These are phyloP conservation scores for Aspergillus japonicus DNA, from an alignment of 2,329 filamentous ascomycete genomes.

Conservation along the genomic window DNA sequence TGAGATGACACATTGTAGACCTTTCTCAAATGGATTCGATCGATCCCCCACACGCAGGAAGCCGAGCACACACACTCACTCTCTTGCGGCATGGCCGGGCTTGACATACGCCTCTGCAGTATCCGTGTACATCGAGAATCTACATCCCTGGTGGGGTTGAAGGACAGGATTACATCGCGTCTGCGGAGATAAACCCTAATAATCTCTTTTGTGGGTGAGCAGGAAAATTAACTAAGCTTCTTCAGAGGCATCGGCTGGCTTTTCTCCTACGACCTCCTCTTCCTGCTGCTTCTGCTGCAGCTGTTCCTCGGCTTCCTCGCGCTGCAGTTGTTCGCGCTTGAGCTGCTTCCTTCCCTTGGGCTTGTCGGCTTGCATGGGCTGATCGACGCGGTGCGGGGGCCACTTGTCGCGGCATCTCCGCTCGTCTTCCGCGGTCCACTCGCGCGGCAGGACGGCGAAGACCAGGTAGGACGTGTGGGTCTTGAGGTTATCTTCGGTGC, in stretches of 20 bases:
- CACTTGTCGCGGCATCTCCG: conserved; percentile 62
- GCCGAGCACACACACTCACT: too few species aligned
- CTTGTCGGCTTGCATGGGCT: conserved; percentile 21
- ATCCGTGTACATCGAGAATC: too few species aligned
- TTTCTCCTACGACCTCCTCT: neutral
- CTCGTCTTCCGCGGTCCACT: conserved; percentile 84
- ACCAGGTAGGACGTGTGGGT: conserved; percentile 96
- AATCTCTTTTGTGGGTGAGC: neutral
- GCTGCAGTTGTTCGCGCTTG: conserved; percentile 33
- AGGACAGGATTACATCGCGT: too few species aligned
- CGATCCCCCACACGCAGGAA: too few species aligned
- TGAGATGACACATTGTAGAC: too few species aligned
- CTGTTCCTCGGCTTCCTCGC: conserved; percentile 14
- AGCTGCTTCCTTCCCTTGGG: conserved; percentile 41
- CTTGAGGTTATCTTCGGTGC: conserved; percentile 84
- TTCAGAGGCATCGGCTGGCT: conserved; percentile 2
- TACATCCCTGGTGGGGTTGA: too few species aligned
- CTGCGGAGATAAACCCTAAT: too few species aligned
- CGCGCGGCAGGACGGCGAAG: conserved; percentile 83
- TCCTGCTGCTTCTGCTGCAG: conserved; percentile 9
- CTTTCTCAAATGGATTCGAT: too few species aligned
- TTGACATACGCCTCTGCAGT: too few species aligned
- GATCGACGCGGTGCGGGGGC: conserved; percentile 58
- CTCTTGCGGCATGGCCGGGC: too few species aligned
- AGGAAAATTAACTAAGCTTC: conserved; percentile 1